Evolutionary conservation across 495 filamentous ascomycete genomes (phyloP).

Genomic region (Viridothelium virens): DNA sequence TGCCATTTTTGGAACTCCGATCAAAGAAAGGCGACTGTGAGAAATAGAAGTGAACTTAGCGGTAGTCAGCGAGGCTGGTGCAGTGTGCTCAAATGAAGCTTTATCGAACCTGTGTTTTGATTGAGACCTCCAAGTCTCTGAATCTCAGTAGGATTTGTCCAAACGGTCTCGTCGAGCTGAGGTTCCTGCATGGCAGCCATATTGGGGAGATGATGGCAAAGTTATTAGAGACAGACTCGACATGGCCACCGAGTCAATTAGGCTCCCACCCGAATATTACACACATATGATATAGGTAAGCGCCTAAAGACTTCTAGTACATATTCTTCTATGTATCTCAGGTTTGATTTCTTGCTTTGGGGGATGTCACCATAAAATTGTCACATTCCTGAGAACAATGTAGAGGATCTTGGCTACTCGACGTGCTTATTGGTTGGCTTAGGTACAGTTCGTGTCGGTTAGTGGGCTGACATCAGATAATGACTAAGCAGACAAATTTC

Average conservation of each 20-base stretch:
- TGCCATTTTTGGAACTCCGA: constrained; percentile 75
- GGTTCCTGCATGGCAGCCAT: constrained; percentile 9
- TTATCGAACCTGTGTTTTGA: constrained; percentile 2
- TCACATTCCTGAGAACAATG: too few relatives aligned
- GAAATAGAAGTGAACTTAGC: constrained; percentile 76
- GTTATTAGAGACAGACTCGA: neutral
- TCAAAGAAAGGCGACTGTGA: constrained; percentile 87
- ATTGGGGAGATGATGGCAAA: neutral
- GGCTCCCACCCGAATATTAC: too few relatives aligned
- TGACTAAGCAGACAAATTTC: too few relatives aligned
- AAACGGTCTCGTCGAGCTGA: constrained; percentile 10
- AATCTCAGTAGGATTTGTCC: neutral
- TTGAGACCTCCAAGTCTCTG: constrained; percentile 8
- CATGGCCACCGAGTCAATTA: neutral
- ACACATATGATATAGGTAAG: too few relatives aligned
- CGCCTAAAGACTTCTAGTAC: too few relatives aligned
- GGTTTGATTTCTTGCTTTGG: too few relatives aligned
- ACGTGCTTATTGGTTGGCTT: too few relatives aligned
- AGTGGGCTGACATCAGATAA: too few relatives aligned
- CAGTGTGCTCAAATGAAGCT: neutral
- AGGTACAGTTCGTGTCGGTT: too few relatives aligned
- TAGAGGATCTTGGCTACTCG: too few relatives aligned
- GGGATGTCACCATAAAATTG: too few relatives aligned
- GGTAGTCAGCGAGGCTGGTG: neutral
- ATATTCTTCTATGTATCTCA: too few relatives aligned